Conservation (phyloP, 805 yeast genomes). For the Candida ascalaphidarum region DNA sequence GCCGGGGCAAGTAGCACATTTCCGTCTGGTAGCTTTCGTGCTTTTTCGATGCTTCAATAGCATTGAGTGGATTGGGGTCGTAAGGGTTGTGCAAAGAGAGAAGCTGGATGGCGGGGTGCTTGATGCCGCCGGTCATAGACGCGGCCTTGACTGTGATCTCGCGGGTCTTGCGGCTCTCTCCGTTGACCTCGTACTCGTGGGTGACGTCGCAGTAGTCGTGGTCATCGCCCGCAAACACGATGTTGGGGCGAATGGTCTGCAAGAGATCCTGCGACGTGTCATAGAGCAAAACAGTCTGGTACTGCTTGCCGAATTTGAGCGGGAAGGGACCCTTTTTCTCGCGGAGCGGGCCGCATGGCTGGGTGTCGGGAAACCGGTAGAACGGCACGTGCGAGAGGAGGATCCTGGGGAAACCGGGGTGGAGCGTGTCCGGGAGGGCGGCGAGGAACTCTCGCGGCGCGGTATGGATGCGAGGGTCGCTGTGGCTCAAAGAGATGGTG, state of each 20-base stretch:
- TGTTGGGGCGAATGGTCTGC: slow-evolving; percentile 49
- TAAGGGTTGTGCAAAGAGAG: slow-evolving; percentile 53
- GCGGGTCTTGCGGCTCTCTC: slow-evolving; percentile 30
- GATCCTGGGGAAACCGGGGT: slow-evolving; percentile 46
- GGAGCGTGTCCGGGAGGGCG: slow-evolving; percentile 11
- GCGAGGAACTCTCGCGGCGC: slow-evolving; percentile 52
- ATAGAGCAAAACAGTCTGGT: slow-evolving; percentile 77
- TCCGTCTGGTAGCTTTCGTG: slow-evolving; percentile 26
- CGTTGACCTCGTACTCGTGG: slow-evolving; percentile 34
- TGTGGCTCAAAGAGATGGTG: slow-evolving; percentile 71
- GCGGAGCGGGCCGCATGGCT: slow-evolving; percentile 67
- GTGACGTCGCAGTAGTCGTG: slow-evolving; percentile 86
- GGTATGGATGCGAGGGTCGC: slow-evolving; percentile 28
- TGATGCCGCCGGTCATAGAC: slow-evolving; percentile 90
- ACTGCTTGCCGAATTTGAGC: slow-evolving; percentile 68
- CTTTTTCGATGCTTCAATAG: not conserved
- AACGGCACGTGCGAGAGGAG: slow-evolving; percentile 85
- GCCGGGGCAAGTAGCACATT: slow-evolving; percentile 51
- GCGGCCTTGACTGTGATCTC: slow-evolving; percentile 86
- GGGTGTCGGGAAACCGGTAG: slow-evolving; percentile 54
- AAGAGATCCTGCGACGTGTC: slow-evolving; percentile 53
- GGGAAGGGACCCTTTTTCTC: slow-evolving; percentile 65
- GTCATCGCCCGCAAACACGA: slow-evolving; percentile 88
- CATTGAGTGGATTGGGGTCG: slow-evolving; percentile 5
- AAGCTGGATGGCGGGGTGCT: slow-evolving; percentile 79